phyloP scores from a whole-genome alignment of 164 flowering plant species.

The Saururus chinensis region DNA sequence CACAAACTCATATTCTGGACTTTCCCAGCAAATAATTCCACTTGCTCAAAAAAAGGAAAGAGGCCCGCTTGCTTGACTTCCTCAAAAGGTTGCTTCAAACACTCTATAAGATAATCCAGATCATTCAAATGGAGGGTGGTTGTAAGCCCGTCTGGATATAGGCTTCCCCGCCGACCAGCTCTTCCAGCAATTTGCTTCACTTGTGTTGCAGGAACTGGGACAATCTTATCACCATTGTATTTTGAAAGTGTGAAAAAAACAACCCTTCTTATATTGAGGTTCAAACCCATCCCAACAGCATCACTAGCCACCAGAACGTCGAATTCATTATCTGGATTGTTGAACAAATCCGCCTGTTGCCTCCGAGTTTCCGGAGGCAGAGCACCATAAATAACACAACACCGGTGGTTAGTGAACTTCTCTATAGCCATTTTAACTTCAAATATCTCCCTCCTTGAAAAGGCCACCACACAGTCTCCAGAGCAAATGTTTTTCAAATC shows the following conservation, averaged over 20 bases:
- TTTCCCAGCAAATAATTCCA: conserved; percentile 82
- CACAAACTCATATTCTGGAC: conserved; percentile 40
- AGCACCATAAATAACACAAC: conserved; percentile 95
- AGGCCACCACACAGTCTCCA: conserved; percentile 94
- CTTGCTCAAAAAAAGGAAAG: conserved; percentile 87
- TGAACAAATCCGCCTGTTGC: conserved; percentile 78
- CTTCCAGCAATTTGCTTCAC: conserved; percentile 97
- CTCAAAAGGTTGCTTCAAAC: conserved; percentile 80
- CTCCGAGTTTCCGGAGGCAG: conserved; percentile 94
- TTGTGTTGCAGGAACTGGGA: conserved; percentile 77
- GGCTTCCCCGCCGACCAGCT: conserved; percentile 94
- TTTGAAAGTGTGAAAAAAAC: conserved; percentile 69
- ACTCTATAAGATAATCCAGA: conserved; percentile 69
- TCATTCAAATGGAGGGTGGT: conserved; percentile 70
- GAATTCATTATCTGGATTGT: conserved; percentile 69
- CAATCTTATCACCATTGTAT: conserved; percentile 82
- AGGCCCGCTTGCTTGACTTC: conserved; percentile 71
- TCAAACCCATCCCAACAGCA: conserved; percentile 98
- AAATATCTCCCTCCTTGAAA: conserved; percentile 92
- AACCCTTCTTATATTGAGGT: conserved; percentile 83
- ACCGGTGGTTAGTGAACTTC: conserved; percentile 67
- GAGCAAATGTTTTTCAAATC: conserved; percentile 63
- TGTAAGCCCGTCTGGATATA: conserved; percentile 82
- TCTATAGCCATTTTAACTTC: conserved; percentile 90
- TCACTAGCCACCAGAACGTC: conserved; percentile 94